Evolutionary conservation across 441 rosid species (phyloP).

Genomic region (Pelargonium citronellum): DNA sequence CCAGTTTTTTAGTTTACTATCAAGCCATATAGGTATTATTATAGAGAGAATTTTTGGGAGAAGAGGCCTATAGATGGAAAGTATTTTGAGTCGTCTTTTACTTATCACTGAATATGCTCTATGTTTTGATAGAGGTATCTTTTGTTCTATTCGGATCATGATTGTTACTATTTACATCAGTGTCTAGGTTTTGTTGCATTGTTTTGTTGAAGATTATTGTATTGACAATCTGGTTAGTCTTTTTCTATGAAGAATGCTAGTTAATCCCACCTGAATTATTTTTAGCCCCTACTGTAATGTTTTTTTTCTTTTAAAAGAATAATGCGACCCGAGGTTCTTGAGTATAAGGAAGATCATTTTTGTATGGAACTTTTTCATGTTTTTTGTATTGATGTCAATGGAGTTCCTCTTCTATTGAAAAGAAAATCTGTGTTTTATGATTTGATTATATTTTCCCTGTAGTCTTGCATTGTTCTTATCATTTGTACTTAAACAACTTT

Average conservation of each 20-base stretch:
- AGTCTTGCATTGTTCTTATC: no score
- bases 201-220: not conserved
- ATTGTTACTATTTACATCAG: not conserved
- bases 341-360: no score
- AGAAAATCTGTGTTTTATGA: no score
- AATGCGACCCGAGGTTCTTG: no score
- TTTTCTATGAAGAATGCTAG: not conserved
- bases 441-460: no score
- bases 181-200: not conserved
- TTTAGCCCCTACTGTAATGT: no score
- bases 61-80: conserved; percentile 9
- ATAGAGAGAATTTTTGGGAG: conserved; percentile 5
- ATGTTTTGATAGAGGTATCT: not conserved
- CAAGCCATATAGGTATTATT: conserved; percentile 1
- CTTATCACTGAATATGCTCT: not conserved
- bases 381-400: no score
- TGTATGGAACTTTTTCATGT: no score
- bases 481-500: no score
- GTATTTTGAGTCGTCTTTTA: not conserved
- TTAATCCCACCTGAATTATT: no score
- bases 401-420: no score
- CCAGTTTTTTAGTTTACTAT: not conserved
- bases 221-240: not conserved
- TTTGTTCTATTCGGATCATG: not conserved
- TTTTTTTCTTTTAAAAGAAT: no score